Evolutionary conservation across 2,329 filamentous ascomycete species (phyloP), one percentile per base, ranked within the genome.

Genomic region (Talaromyces pinophilus): DNA sequence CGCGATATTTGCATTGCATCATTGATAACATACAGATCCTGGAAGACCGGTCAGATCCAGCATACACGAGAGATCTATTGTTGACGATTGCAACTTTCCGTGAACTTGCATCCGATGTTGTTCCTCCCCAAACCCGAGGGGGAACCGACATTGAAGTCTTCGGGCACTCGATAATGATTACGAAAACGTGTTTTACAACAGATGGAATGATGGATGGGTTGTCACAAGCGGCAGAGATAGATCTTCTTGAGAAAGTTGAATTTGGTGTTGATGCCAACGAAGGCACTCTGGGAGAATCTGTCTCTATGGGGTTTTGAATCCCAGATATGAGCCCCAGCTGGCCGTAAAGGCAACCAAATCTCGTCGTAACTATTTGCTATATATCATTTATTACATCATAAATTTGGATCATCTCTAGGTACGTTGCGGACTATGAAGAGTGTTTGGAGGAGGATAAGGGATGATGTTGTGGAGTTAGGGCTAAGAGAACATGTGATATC

Each of bases 161-260:
- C 3, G 52, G 25, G 52, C 15, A 55, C 52, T 55, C 30, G 17
- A 11, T 15, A 35, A 33, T 55, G 25, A 33, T 55, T 55, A 55
- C 52, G 4, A 55, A 55, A 55, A 55, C 52, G 11, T 55, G 52
- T n/a, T 55, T 55, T 33, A 55, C 52, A 3, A 55, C 52, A 15
- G 52, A 55, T 13, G 52, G 52, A 33, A 35, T 55, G 10, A 55
- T 55, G 28, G 52, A 55, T 55, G 52, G 52, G 28, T 4, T 55
- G 3, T 55, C 52, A 2, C 52, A 55, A 19, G 52, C 52, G n/a
- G 52, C 52, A n/a, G 52, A 55, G 15, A 35, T 55, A 30, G 52
- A 55, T 19, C 22, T 55, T 17, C 15, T 55, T 55, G 52, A 33
- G 1, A 55, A 55, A 28, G n/a, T 55, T 55, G 52, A 55, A 2